Base-by-base conservation (phyloP, 345 rosid species). In the Eucalyptus pauciflora region DNA sequence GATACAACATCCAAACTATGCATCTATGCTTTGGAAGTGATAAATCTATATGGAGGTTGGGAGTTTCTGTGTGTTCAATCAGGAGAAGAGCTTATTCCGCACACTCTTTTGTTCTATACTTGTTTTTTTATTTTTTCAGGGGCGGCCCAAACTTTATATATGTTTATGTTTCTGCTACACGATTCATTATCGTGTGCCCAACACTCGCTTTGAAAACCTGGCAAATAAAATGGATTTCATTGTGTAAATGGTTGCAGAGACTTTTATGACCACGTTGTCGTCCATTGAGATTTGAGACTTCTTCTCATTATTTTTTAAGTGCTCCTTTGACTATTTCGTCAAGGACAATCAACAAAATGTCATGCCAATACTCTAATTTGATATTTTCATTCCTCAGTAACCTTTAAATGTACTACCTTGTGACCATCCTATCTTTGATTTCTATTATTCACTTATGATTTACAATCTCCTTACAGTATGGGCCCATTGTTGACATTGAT, bases 401-500 rank as follows among this genome's bases (percentile, higher is more conserved):
- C 76, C 3, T 64, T 64, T n/a, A n/a, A 64, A 64, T 64, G 17
- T n/a, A n/a, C 18, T 64, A 64, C 37, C 76, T 64, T n/a, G 20
- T 14, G 20, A n/a, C 41, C 76, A 64, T 64, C 41, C 76, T 64
- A 14, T 64, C 1, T 67, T 71, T 71, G 45, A 33, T 71, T 33
- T 71, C 46, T 71, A 37, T 20, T 33, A 41, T 37, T 41, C 8
- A 24, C 29, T 76, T 45, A 11, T 76, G 85, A 22, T 76, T 41
- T 48, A 76, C 85, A 37, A 76, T 76, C 85, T 76, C 85, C 48
- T 83, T 93, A 88, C 93, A 97, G 99, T 98, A 97, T 89, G 99
- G 99, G 43, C 97, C 96, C 24, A 95, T 98, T 91, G 98, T 95
- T 69, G 97, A 97, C 89, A 93, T 98, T 80, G 99, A 98, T 76